Percentiles rank a stretch among this genome's conserved stretches.
phyloP scores from a whole-genome alignment of 2,329 filamentous ascomycete species.

The Venturia oleaginea region DNA sequence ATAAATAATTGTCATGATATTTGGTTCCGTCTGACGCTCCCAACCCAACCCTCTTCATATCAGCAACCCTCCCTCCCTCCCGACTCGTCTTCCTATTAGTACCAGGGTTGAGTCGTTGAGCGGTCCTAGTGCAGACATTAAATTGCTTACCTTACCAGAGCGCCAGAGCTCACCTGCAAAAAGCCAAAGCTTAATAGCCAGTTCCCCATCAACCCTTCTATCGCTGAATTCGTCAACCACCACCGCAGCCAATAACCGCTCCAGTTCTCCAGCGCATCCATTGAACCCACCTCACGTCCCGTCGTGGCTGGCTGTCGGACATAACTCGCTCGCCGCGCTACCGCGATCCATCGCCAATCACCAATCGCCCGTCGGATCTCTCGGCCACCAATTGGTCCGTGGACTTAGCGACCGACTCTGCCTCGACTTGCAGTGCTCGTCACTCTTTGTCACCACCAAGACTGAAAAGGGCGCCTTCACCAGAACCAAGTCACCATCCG shows the following conservation, averaged over 20 bases:
- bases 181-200: neutral
- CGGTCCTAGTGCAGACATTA: neutral
- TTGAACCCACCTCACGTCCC: no score
- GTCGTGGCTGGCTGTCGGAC: neutral
- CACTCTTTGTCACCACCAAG: neutral
- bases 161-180: neutral
- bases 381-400: constrained; percentile 5
- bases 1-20: constrained; percentile 2
- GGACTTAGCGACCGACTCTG: neutral
- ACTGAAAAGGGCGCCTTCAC: neutral
- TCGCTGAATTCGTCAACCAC: neutral
- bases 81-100: neutral
- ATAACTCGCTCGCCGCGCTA: neutral
- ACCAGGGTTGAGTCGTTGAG: neutral
- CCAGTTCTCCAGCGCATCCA: neutral
- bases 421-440: neutral
- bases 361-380: neutral
- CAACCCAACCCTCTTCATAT: neutral
- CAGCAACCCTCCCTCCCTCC: neutral
- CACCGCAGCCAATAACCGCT: neutral
- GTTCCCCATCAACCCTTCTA: neutral
- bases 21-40: neutral
- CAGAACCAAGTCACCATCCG: neutral
- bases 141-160: neutral
- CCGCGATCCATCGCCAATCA: neutral